Evolutionary conservation across 768 basidiomycete genomes (phyloP).

Genomic region (Tylopilus intermedius): DNA sequence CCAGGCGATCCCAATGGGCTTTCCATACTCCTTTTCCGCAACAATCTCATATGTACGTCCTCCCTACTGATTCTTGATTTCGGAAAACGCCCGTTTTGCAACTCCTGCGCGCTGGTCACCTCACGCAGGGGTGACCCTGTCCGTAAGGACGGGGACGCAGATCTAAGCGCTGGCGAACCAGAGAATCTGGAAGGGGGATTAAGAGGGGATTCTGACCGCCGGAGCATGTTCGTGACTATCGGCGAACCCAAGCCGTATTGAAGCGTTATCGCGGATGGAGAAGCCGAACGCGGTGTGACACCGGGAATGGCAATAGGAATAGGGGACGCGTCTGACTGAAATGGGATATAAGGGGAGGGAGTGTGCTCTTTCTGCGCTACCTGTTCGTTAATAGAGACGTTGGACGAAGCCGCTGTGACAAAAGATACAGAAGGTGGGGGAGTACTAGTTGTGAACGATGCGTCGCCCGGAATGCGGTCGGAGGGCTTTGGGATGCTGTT

Average conservation of each 20-base stretch:
- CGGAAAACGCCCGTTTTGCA: slow-evolving; percentile 17
- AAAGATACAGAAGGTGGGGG: slow-evolving; percentile 25
- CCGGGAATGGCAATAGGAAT: not conserved
- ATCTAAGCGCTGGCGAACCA: slow-evolving; percentile 17
- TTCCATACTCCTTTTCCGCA: slow-evolving; percentile 41
- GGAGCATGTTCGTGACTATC: slow-evolving; percentile 10
- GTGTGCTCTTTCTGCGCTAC: slow-evolving; percentile 3
- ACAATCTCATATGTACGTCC: slow-evolving; percentile 46
- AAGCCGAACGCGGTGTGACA: slow-evolving; percentile 4
- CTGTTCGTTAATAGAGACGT: slow-evolving; percentile 12
- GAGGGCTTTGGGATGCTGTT: slow-evolving; percentile 20
- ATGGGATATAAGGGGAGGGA: not conserved
- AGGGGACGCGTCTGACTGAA: slow-evolving; percentile 2
- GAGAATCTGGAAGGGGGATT: slow-evolving; percentile 13
- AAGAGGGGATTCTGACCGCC: slow-evolving; percentile 23
- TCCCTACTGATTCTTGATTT: slow-evolving; percentile 50
- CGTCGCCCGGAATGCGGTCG: slow-evolving; percentile 21
- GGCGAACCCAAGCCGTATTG: slow-evolving; percentile 21
- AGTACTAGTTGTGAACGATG: slow-evolving; percentile 25
- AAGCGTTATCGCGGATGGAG: slow-evolving; percentile 8
- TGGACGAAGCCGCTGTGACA: slow-evolving; percentile 14
- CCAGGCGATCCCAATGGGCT: slow-evolving; percentile 33
- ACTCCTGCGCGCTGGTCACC: slow-evolving; percentile 18
- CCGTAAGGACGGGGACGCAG: slow-evolving; percentile 19
- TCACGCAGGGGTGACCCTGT: slow-evolving; percentile 29